Conservation (phyloP, 169 alveolate genomes). For the Plasmodium fragile region DNA sequence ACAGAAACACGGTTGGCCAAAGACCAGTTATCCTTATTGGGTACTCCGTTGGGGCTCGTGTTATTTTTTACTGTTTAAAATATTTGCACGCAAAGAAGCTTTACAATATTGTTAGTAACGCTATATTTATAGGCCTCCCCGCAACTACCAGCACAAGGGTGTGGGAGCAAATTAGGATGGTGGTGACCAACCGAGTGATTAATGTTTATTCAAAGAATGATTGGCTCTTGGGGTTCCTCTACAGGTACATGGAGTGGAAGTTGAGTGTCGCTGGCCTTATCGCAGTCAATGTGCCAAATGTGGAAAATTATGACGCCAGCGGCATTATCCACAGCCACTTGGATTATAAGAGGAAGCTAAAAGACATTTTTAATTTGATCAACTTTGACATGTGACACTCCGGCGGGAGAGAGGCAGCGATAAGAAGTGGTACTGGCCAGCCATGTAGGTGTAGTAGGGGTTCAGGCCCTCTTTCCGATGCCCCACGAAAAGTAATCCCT, state of each 20-base stretch:
- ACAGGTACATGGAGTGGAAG: slow-evolving; percentile 92
- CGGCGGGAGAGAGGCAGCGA: neutral
- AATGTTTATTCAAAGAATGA: slow-evolving; percentile 92
- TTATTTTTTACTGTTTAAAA: slow-evolving; percentile 88
- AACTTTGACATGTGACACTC: slow-evolving; percentile 64
- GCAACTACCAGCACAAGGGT: slow-evolving; percentile 87
- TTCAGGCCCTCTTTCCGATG: neutral
- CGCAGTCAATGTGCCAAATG: slow-evolving; percentile 82
- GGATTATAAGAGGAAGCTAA: slow-evolving; percentile 80
- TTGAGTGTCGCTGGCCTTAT: slow-evolving; percentile 88
- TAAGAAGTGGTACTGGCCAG: neutral
- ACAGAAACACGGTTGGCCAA: slow-evolving; percentile 89
- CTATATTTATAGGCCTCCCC: slow-evolving; percentile 92
- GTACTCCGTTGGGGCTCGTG: slow-evolving; percentile 94
- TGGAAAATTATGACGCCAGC: slow-evolving; percentile 89
- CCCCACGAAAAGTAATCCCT: neutral
- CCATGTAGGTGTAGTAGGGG: neutral
- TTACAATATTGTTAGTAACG: slow-evolving; percentile 88
- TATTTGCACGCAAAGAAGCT: slow-evolving; percentile 85
- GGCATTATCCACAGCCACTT: slow-evolving; percentile 84
- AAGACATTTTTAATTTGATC: slow-evolving; percentile 77
- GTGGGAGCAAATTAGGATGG: slow-evolving; percentile 91
- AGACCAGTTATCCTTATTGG: slow-evolving; percentile 93
- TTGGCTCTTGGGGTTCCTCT: slow-evolving; percentile 93
- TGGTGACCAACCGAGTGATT: slow-evolving; percentile 91